Evolutionary conservation across 1,139 yeast genomes (phyloP).

Genomic region (Debaryomycetaceae sp.): DNA sequence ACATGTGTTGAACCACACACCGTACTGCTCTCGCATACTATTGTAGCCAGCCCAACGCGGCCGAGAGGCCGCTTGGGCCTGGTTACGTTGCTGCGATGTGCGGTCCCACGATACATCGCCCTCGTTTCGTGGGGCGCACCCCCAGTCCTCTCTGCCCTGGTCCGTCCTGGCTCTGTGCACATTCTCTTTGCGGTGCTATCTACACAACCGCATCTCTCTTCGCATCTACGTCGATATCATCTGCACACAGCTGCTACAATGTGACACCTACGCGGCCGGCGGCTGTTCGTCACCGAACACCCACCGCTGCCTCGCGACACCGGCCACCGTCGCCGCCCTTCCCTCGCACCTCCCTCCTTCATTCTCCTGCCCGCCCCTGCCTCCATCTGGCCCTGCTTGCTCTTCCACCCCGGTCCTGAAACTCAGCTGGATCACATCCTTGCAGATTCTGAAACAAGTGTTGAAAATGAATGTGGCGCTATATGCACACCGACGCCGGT

Average conservation of each 20-base stretch:
- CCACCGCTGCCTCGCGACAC: too few species aligned
- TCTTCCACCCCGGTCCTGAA: neutral
- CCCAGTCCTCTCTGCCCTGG: too few species aligned
- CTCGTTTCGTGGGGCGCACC: too few species aligned
- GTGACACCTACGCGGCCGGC: neutral
- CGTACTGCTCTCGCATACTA: neutral
- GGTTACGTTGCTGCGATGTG: too few species aligned
- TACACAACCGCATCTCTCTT: neutral
- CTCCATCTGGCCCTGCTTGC: neutral
- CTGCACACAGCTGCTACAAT: neutral
- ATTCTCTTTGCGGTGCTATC: neutral
- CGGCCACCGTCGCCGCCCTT: neutral
- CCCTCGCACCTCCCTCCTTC: neutral
- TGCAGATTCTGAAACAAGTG: constrained; percentile 5
- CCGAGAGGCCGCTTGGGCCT: too few species aligned
- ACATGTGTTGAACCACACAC: neutral
- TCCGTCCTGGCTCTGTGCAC: neutral
- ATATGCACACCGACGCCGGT: neutral
- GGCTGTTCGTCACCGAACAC: too few species aligned
- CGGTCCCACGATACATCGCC: too few species aligned
- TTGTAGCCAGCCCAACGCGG: too few species aligned
- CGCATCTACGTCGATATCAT: neutral
- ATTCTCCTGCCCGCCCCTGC: neutral
- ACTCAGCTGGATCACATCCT: neutral
- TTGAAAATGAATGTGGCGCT: neutral